Conservation (phyloP, 139 green algal genomes). For the Protoeuglena noctilucae region DNA sequence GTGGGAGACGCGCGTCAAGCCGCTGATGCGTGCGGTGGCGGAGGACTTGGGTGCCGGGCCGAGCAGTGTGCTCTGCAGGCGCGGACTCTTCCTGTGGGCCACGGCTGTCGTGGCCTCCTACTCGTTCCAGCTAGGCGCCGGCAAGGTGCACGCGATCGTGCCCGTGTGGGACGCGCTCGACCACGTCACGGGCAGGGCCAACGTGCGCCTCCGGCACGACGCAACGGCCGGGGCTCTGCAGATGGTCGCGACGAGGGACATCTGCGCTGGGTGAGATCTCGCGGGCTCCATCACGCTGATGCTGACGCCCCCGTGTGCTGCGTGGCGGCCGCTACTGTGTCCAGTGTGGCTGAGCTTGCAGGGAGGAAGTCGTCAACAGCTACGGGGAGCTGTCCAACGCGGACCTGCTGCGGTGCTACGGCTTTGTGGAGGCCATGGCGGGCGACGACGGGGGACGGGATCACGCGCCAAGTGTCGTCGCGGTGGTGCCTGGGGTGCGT, state of each 20-base stretch:
- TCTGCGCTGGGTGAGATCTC: conserved; percentile 5
- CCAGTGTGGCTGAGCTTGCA: too few species aligned
- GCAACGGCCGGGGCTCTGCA: background rate
- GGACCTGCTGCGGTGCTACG: conserved; percentile 9
- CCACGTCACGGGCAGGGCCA: background rate
- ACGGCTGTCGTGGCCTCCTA: conserved; percentile 7
- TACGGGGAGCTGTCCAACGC: conserved; percentile 5
- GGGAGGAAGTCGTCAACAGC: conserved; percentile 12
- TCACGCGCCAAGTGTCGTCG: too few species aligned
- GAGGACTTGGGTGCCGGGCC: too few species aligned
- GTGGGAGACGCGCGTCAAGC: too few species aligned
- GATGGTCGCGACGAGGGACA: conserved; percentile 7
- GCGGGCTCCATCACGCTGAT: too few species aligned
- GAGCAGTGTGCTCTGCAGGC: too few species aligned
- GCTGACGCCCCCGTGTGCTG: too few species aligned
- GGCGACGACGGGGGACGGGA: too few species aligned
- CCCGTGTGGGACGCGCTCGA: conserved; percentile 14
- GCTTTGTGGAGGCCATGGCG: background rate
- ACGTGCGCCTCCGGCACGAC: conserved; percentile 6
- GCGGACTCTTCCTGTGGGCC: too few species aligned
- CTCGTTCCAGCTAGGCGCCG: conserved; percentile 9
- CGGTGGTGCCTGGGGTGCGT: too few species aligned
- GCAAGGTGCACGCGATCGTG: conserved; percentile 7
- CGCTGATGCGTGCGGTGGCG: too few species aligned
- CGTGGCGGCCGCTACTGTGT: too few species aligned